phyloP scores from a whole-genome alignment of 495 filamentous ascomycete genomes.

The Aspergillus hancockii region DNA sequence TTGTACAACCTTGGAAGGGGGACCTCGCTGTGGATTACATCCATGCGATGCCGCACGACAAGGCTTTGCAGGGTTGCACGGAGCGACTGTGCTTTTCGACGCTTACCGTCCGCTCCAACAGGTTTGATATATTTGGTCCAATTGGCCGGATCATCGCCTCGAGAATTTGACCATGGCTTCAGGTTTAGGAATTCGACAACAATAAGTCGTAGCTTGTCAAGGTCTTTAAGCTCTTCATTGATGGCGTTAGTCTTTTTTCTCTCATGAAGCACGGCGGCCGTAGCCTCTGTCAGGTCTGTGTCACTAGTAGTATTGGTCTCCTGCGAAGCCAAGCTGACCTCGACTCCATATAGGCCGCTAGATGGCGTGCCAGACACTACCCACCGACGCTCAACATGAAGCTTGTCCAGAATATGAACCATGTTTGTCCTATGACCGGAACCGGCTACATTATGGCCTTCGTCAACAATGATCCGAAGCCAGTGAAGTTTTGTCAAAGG shows the following conservation, averaged over 20 bases:
- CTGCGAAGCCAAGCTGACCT: constrained; percentile 57
- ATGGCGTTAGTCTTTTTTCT: constrained; percentile 40
- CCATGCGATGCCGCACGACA: constrained; percentile 75
- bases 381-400: constrained; percentile 78
- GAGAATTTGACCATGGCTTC: constrained; percentile 70
- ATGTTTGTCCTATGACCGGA: constrained; percentile 62
- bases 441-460: constrained; percentile 79
- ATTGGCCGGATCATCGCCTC: constrained; percentile 50
- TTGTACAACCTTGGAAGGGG: constrained; percentile 70
- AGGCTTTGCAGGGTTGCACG: constrained; percentile 69
- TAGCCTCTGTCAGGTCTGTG: constrained; percentile 33
- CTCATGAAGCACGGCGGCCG: constrained; percentile 32
- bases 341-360: constrained; percentile 74
- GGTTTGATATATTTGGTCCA: constrained; percentile 80
- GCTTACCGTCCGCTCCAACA: constrained; percentile 52
- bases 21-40: constrained; percentile 66
- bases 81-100: constrained; percentile 63
- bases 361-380: constrained; percentile 91
- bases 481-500: constrained; percentile 74
- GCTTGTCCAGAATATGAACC: constrained; percentile 62
- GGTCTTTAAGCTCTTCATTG: constrained; percentile 65
- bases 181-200: constrained; percentile 70
- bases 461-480: constrained; percentile 85
- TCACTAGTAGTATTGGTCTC: constrained; percentile 44
- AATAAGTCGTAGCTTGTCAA: constrained; percentile 73